Evolutionary conservation across 768 basidiomycete genomes (phyloP), one percentile per base, ranked within the genome.

Genomic region (Amanita inopinata): DNA sequence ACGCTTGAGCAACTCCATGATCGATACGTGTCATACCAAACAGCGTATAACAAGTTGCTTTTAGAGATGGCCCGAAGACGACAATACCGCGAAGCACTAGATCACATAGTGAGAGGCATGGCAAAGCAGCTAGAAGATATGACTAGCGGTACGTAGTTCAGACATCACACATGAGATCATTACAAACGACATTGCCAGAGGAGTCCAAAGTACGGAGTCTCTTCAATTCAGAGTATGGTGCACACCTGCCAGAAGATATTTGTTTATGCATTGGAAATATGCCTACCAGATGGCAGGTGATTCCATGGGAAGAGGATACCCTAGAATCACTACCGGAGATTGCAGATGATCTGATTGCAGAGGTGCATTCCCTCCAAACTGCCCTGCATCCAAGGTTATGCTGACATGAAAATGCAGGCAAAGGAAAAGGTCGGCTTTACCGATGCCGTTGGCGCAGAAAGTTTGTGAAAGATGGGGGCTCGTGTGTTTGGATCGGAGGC

Each of bases 231-330:
- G 79, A 80, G 34, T 78, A 89, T 38, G 87, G 85, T 0, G 68
- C 69, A 9, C 74, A 82, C 56, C 69, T 91, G 2, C 87, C 87
- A 0, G 73, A 80, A 49, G 88, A 91, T 50, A 69, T 91, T 28
- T 90, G 88, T 55, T 62, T 88, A 11, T 84, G 74, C 46, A 77
- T 89, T 40, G 75, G 73, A 49, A 83, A 88, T 55, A 59, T 72
- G 7, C 87, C 87, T 7, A 86, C 83, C 27, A 69, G 67, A 40
- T 87, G 81, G 79, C 74, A 81, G 46, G 68, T 87, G 9, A 55
- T 73, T 1, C 78, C 85, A 0, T 67, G 62, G 57, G 61, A 70
- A 18, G 76, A 73, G 4, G 77, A 80, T 28, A 47, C 55, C 4
- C 54, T 61, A 12, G 85, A 88, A 56, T 62, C 61, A 6, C 60